Evolutionary conservation across 1,284 basidiomycete genomes (phyloP), one percentile per base, ranked within the genome.

Genomic region (Microbotryum intermedium): DNA sequence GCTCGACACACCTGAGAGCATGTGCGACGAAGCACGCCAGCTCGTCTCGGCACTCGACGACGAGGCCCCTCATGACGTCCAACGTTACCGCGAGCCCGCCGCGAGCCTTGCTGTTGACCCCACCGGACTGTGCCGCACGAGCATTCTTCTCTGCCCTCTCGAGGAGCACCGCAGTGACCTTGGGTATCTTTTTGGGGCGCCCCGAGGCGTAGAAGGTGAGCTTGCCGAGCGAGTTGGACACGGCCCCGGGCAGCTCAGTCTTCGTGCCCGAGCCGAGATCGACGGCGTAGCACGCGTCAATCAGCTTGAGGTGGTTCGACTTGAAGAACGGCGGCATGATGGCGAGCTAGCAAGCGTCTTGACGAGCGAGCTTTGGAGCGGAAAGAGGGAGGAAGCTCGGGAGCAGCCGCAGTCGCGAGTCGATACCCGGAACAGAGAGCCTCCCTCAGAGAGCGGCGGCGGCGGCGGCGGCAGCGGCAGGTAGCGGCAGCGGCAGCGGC

Each of bases 131-230:
- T 72, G 83, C 34, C 18, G 34, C 87, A 66, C 75, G 75, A 60
- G 83, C 82, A 72, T 95, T 90, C 53, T 79, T 73, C 58, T 77
- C 79, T 2, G 88, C 80, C 64, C 87, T 81, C 71, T 86, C 88
- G 74, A 93, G 87, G 53, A 98, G 79, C 73, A 92, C 89, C 57
- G 80, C 79, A 18, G 86, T 85, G 34, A 97, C 81, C 73, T 94
- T 94, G 60, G 85, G 81, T 26, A 97, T 81, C 77, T 95, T 94
- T 39, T 87, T 85, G 1, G 92, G 90, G 70, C 86, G 84, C 75
- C 93, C 91, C 13, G 86, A 84, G 11, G 88, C 90, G 79, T 91
- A 93, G 77, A 97, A 97, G 6, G 89, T 90, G 63, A 98, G 80
- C 50, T 87, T 84, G 57, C 89, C 90, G 39, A 97, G 81, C 72